Base-by-base conservation (phyloP, 1,284 basidiomycete species). In the Melampsora medusae region DNA sequence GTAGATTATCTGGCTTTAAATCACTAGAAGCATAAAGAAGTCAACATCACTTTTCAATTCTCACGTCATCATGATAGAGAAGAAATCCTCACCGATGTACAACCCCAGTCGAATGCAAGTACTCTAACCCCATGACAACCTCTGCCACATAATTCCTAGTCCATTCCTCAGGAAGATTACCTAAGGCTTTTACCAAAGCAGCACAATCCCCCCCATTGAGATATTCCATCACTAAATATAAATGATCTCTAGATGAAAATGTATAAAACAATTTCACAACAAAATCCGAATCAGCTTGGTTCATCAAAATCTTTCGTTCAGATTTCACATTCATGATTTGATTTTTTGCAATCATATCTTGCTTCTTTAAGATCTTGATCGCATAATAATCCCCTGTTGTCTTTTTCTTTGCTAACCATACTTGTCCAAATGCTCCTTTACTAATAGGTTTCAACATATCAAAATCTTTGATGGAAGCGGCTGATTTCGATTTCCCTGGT, bases 281-380 rank as follows among this genome's bases (percentile, higher is more conserved):
- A 48, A 99, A 98, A n/a, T 97, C 95, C 14, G 95, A 97, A 84
- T 97, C 94, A 0, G 97, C 92, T 83, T 99, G 96, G 82, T 94
- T 96, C 97, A 99, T 99, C 79, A 99, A 87, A 81, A 99, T 99
- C 89, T 96, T 98, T 75, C 97, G 89, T 85, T 99, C 97, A 2
- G 97, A 97, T 85, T 98, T 99, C 83, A 99, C 96, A 82, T 99
- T 99, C 74, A 97, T 99, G 84, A 99, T 97, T 84, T 99, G 97
- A 85, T 99, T 99, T 88, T 99, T 99, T 65, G 97, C 93, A 82
- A 99, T 98, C 97, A 99, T 99, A 85, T 99, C 97, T 35, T 94
- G 93, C 86, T 99, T 99, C 85, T 97, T 98, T 80, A 99, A 85
- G 46, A 98, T 94, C 85, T 99, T 99, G 89, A 99, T 97, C 35